Evolutionary conservation across 805 yeast genomes (phyloP).

Genomic region (Metschnikowia koreensis): DNA sequence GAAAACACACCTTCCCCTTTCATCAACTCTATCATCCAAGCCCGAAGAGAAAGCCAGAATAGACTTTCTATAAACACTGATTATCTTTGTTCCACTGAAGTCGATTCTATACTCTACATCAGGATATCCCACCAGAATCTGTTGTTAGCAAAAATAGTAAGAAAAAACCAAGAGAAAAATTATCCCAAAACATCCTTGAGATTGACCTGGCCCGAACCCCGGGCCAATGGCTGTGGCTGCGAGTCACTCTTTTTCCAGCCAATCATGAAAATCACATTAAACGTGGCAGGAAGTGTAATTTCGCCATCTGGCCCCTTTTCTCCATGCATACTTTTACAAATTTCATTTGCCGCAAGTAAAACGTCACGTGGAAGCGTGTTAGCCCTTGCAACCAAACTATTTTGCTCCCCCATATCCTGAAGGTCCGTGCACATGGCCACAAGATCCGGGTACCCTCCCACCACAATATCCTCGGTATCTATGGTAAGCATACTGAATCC

Average conservation of each 20-base stretch:
- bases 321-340: conserved; percentile 70
- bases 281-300: conserved; percentile 72
- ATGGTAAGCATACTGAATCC: conserved; percentile 79
- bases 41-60: no score
- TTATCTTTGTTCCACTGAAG: no score
- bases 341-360: conserved; percentile 71
- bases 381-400: conserved; percentile 56
- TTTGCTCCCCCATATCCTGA: conserved; percentile 82
- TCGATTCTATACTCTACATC: no score
- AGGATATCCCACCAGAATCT: no score
- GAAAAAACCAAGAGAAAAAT: not conserved
- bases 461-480: conserved; percentile 80
- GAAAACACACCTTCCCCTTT: no score
- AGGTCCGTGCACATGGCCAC: conserved; percentile 66
- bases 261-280: conserved; percentile 74
- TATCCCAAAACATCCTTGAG: conserved; percentile 57
- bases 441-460: conserved; percentile 71
- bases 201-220: conserved; percentile 70
- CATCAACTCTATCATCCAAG: no score
- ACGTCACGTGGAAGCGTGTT: conserved; percentile 51
- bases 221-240: conserved; percentile 69
- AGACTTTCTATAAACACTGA: no score
- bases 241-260: conserved; percentile 79
- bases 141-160: not conserved
- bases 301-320: conserved; percentile 47